A percentile compares a stretch with the other conserved stretches of the same genome.
Conservation (phyloP, 2,329 filamentous ascomycete genomes). For the Aspergillus costaricaensis region DNA sequence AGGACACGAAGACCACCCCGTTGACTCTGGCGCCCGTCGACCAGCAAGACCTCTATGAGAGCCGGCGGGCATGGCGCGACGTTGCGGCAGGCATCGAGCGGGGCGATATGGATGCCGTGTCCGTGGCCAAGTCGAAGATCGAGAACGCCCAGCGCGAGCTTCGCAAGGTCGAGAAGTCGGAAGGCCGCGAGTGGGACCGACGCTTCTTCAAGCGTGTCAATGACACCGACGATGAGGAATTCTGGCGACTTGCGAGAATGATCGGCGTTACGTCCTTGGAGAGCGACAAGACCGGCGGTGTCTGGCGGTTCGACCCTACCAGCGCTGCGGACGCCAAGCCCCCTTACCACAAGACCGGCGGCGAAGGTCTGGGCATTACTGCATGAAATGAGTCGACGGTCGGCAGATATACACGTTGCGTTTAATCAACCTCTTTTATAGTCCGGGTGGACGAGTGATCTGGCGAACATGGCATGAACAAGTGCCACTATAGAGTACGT, state of each 20-base stretch:
- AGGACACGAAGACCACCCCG: constrained; percentile 61
- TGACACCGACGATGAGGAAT: constrained; percentile 39
- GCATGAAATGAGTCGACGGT: background rate
- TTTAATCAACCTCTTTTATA: constrained; percentile 2
- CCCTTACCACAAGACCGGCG: constrained; percentile 46
- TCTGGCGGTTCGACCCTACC: constrained; percentile 67
- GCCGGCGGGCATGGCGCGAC: constrained; percentile 81
- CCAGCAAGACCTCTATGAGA: constrained; percentile 83
- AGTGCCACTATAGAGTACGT: constrained; percentile 11
- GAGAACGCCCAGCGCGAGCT: constrained; percentile 82
- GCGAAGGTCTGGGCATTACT: constrained; percentile 42
- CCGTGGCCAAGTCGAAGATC: constrained; percentile 80
- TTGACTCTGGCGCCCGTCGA: constrained; percentile 72
- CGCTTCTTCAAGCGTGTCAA: constrained; percentile 69
- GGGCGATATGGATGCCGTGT: constrained; percentile 81
- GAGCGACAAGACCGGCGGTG: constrained; percentile 66
- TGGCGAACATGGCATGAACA: constrained; percentile 3
- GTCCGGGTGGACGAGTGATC: constrained; percentile 1
- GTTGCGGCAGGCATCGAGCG: constrained; percentile 78
- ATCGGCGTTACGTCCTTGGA: constrained; percentile 53
- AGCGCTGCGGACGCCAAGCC: constrained; percentile 49
- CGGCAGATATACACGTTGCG: background rate
- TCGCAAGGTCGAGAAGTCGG: constrained; percentile 72
- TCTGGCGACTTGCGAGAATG: constrained; percentile 46
- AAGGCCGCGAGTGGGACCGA: constrained; percentile 75